These are phyloP conservation scores for Nitzschia sp. DNA, from an alignment of 108 stramenopile genomes.

Conservation along the genomic window DNA sequence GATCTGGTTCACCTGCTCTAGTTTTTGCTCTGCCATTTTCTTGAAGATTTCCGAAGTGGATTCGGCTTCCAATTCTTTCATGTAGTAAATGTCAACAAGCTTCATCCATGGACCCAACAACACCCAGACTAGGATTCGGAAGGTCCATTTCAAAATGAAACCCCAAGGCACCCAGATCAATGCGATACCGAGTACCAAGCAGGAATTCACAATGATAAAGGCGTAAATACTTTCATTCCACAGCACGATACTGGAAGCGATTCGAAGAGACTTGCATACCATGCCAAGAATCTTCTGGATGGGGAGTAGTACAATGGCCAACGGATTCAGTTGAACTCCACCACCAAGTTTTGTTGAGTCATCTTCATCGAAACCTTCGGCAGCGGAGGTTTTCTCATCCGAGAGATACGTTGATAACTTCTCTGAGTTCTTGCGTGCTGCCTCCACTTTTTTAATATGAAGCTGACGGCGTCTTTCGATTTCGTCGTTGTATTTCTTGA, in stretches of 20 bases:
- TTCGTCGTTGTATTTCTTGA: slow-evolving; percentile 20
- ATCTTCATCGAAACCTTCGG: slow-evolving; percentile 15
- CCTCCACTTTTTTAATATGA: neutral
- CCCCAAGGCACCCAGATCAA: slow-evolving; percentile 54
- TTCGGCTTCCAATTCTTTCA: slow-evolving; percentile 23
- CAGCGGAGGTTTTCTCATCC: slow-evolving; percentile 8
- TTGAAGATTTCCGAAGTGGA: slow-evolving; percentile 6
- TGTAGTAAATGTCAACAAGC: slow-evolving; percentile 47
- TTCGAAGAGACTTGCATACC: slow-evolving; percentile 38
- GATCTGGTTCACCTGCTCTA: neutral
- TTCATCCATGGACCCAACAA: slow-evolving; percentile 81
- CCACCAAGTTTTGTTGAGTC: slow-evolving; percentile 4
- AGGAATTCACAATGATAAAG: slow-evolving; percentile 43
- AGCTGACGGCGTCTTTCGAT: slow-evolving; percentile 7
- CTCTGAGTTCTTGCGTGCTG: slow-evolving; percentile 28
- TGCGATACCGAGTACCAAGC: slow-evolving; percentile 43
- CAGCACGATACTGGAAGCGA: slow-evolving; percentile 43
- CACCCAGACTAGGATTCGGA: slow-evolving; percentile 52
- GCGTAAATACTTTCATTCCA: slow-evolving; percentile 59
- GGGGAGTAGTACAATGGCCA: slow-evolving; percentile 45
- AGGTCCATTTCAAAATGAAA: slow-evolving; percentile 49
- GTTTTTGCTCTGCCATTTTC: slow-evolving; percentile 14
- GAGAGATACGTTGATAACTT: neutral
- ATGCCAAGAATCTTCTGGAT: slow-evolving; percentile 39
- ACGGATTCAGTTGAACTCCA: slow-evolving; percentile 4